Conservation (phyloP, 1,139 yeast genomes). For the Candida freyschussii region DNA sequence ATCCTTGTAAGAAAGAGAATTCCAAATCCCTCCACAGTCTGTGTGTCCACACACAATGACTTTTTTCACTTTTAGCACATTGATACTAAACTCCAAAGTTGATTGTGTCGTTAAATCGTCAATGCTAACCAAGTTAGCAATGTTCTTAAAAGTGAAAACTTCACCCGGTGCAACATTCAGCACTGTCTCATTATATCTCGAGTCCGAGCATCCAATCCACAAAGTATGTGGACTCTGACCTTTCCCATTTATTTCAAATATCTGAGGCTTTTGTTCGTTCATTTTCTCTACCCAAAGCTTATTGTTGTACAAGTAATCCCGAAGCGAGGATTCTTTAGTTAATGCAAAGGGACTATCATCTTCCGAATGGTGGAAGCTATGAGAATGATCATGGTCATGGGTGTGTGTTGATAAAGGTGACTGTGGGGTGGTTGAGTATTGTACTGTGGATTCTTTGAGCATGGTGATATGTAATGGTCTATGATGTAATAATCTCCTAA, state of each 20-base stretch:
- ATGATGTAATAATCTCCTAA: too few species aligned
- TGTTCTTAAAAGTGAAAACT: conserved; percentile 87
- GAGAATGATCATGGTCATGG: too few species aligned
- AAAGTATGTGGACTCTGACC: conserved; percentile 93
- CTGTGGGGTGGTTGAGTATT: too few species aligned
- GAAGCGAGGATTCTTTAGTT: conserved; percentile 50
- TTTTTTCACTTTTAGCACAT: conserved; percentile 76
- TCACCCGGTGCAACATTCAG: conserved; percentile 88
- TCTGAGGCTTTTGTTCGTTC: conserved; percentile 53
- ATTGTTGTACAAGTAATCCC: conserved; percentile 67
- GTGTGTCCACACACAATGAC: conserved; percentile 96
- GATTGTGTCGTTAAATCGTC: conserved; percentile 77
- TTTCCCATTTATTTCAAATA: conserved; percentile 66
- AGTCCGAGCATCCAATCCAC: conserved; percentile 96
- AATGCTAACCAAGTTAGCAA: conserved; percentile 74
- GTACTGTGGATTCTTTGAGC: too few species aligned
- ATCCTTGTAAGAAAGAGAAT: conserved; percentile 65
- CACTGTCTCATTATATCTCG: conserved; percentile 80
- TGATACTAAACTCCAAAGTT: conserved; percentile 86
- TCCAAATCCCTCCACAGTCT: conserved; percentile 95
- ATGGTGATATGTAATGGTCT: too few species aligned
- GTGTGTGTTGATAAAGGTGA: too few species aligned
- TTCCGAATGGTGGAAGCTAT: too few species aligned
- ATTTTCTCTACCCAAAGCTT: conserved; percentile 59
- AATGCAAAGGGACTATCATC: conserved; percentile 48